These are phyloP conservation scores for Quercus lobata DNA, from an alignment of 331 rosid genomes.

Conservation along the genomic window DNA sequence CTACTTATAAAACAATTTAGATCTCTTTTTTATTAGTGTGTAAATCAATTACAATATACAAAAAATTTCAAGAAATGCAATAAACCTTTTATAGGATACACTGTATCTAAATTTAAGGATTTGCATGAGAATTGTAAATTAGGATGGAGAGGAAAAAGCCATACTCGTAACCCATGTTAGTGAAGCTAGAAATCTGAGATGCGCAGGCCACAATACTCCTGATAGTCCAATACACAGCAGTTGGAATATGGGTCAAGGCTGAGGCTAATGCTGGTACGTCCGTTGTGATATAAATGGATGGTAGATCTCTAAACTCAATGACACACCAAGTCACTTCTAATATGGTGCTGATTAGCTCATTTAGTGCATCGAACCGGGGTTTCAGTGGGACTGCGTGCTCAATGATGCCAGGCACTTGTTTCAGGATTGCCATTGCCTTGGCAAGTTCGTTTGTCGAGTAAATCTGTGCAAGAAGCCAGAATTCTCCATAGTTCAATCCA, in stretches of 20 bases:
- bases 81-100: too few relatives aligned
- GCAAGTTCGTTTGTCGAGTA: constrained; percentile 48
- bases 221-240: constrained; percentile 47
- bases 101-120: too few relatives aligned
- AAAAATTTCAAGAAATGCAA: too few relatives aligned
- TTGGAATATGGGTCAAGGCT: constrained; percentile 41
- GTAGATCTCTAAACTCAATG: constrained; percentile 40
- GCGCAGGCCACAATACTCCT: constrained; percentile 51
- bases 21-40: too few relatives aligned
- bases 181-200: constrained; percentile 49
- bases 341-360: constrained; percentile 37
- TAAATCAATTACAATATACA: too few relatives aligned
- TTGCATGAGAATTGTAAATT: too few relatives aligned
- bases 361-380: constrained; percentile 51
- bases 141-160: constrained; percentile 1
- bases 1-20: too few relatives aligned
- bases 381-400: constrained; percentile 32
- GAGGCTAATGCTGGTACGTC: constrained; percentile 35
- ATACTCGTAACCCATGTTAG: constrained; percentile 53
- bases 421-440: constrained; percentile 56
- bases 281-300: constrained; percentile 30
- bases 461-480: constrained; percentile 57
- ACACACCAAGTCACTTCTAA: constrained; percentile 46
- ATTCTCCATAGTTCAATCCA: constrained; percentile 50
- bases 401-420: constrained; percentile 49